A percentile compares a stretch with the other conserved stretches of the same genome.
These are phyloP conservation scores for Yarrowia yakushimensis DNA, from an alignment of 805 yeast species.

Conservation along the genomic window DNA sequence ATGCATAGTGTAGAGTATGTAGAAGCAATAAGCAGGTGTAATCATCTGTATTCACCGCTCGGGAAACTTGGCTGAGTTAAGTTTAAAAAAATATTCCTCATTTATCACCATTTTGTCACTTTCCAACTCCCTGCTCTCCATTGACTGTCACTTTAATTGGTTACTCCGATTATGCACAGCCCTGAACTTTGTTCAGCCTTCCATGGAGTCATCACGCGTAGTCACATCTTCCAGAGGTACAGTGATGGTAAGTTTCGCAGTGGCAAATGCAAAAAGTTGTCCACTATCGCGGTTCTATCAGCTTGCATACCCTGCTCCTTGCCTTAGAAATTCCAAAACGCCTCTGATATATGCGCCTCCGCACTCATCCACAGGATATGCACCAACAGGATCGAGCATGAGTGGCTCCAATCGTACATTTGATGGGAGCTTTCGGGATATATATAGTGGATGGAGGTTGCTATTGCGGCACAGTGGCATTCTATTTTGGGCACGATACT, in stretches of 20 bases:
- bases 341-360: background rate
- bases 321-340: background rate
- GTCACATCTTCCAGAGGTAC: too few species aligned
- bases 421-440: too few species aligned
- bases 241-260: background rate
- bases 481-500: too few species aligned
- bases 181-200: background rate
- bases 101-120: too few species aligned
- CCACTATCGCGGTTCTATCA: background rate
- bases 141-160: background rate
- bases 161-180: constrained; percentile 21
- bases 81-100: too few species aligned
- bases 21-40: too few species aligned
- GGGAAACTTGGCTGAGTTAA: too few species aligned
- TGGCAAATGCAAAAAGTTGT: background rate
- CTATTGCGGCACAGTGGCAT: too few species aligned
- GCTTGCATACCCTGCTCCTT: background rate
- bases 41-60: too few species aligned
- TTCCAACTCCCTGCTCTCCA: background rate
- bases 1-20: too few species aligned
- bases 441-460: too few species aligned
- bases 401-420: background rate
- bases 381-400: background rate
- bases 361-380: background rate
- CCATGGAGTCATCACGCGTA: too few species aligned